phyloP scores from a whole-genome alignment of 305 asterid genomes.

The Stenogyne calaminthoides region DNA sequence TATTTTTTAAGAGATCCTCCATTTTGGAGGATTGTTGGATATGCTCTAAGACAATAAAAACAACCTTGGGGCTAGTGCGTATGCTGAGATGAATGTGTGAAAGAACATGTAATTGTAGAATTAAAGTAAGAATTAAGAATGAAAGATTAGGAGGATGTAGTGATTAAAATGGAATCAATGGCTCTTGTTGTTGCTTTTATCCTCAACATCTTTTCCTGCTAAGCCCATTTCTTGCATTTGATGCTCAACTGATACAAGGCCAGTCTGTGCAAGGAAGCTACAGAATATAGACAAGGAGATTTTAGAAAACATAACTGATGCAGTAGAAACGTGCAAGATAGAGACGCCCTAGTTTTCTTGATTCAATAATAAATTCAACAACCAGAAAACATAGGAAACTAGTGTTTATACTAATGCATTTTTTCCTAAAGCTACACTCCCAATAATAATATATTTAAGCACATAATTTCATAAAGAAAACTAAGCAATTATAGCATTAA shows the following conservation, averaged over 20 bases:
- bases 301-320: neutral
- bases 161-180: constrained; percentile 36
- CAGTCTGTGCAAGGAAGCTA: constrained; percentile 81
- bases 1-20: too few species aligned
- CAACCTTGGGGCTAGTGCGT: neutral
- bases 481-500: neutral
- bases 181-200: constrained; percentile 43
- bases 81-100: neutral
- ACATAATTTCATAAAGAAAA: neutral
- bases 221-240: constrained; percentile 71
- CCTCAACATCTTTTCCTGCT: constrained; percentile 41
- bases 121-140: neutral
- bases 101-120: neutral
- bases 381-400: too few species aligned
- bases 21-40: too few species aligned
- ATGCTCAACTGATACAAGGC: constrained; percentile 73
- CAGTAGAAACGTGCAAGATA: neutral
- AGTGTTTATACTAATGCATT: neutral
- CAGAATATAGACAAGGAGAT: constrained; percentile 9
- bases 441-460: neutral
- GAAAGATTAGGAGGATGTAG: neutral
- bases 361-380: neutral
- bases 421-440: neutral
- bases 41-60: too few species aligned
- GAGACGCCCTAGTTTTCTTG: neutral